Evolutionary conservation across 305 asterid genomes (phyloP).

Genomic region (Fraxinus platypoda): DNA sequence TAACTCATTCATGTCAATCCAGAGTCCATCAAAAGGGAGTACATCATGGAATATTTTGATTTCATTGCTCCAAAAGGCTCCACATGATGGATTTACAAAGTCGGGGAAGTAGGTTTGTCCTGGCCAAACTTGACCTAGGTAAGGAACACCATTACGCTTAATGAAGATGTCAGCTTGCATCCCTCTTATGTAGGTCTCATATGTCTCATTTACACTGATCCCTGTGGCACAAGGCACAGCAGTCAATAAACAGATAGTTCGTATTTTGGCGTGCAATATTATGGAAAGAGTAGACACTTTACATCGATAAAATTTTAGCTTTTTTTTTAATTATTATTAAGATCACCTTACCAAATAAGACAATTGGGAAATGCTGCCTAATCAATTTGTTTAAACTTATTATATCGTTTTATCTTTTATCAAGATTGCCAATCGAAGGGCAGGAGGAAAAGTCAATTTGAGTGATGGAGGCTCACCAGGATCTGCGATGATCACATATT

Average conservation of each 20-base stretch:
- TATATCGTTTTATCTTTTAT: neutral
- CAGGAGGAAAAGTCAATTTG: neutral
- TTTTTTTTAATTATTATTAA: neutral
- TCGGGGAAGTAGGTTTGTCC: conserved; percentile 78
- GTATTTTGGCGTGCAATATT: neutral
- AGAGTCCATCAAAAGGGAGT: conserved; percentile 74
- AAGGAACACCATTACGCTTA: conserved; percentile 66
- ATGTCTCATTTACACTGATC: conserved; percentile 53
- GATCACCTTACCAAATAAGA: neutral
- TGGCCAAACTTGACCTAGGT: conserved; percentile 85
- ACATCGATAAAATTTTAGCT: neutral
- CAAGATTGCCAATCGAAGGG: neutral
- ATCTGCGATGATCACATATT: conserved; percentile 70
- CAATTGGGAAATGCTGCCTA: neutral
- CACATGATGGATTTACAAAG: conserved; percentile 55
- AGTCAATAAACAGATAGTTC: neutral
- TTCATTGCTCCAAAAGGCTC: conserved; percentile 64
- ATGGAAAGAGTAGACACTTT: neutral
- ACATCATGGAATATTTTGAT: conserved; percentile 51
- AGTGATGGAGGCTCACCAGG: conserved; percentile 48
- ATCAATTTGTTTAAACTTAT: neutral
- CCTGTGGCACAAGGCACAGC: conserved; percentile 40
- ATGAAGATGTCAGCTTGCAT: conserved; percentile 64
- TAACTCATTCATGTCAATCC: conserved; percentile 92
- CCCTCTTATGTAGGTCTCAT: conserved; percentile 66